Percentiles rank a stretch among this genome's conserved stretches.
These are phyloP conservation scores for Pleurotus pulmonarius DNA, from an alignment of 768 basidiomycete species.

Conservation along the genomic window DNA sequence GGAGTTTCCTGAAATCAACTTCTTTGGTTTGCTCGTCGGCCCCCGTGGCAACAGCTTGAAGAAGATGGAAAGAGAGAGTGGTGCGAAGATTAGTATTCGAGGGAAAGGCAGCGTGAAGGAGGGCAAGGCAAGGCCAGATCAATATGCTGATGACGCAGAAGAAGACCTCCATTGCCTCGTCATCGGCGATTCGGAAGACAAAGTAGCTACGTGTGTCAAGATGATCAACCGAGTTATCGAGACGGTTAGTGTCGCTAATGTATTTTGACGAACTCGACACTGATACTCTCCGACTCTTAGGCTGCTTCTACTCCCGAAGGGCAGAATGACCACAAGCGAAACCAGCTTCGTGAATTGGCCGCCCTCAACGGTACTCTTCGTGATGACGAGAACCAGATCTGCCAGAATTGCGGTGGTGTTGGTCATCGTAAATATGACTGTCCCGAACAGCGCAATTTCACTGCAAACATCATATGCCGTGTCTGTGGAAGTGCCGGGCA, in stretches of 20 bases:
- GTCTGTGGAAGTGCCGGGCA: slow-evolving; percentile 97
- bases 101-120: slow-evolving; percentile 99
- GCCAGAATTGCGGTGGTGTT: slow-evolving; percentile 92
- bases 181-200: slow-evolving; percentile 88
- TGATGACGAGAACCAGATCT: slow-evolving; percentile 99
- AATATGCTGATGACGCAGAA: slow-evolving; percentile 94
- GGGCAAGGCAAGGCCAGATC: slow-evolving; percentile 94
- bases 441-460: slow-evolving; percentile 96
- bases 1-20: slow-evolving; percentile 99
- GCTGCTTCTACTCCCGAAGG: slow-evolving; percentile 99
- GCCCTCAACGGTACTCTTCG: slow-evolving; percentile 97
- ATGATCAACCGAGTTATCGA: slow-evolving; percentile 98
- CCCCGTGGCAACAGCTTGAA: slow-evolving; percentile 99
- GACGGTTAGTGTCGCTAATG: slow-evolving; percentile 57
- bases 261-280: not conserved
- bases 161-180: slow-evolving; percentile 99
- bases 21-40: slow-evolving; percentile 96
- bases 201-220: slow-evolving; percentile 86
- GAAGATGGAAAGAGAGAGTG: slow-evolving; percentile 98
- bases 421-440: slow-evolving; percentile 99
- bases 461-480: slow-evolving; percentile 99
- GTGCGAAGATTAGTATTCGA: slow-evolving; percentile 97
- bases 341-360: slow-evolving; percentile 96
- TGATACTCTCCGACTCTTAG: slow-evolving; percentile 34
- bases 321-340: slow-evolving; percentile 99